These are phyloP conservation scores for Falciphora oryzae DNA, from an alignment of 2,329 filamentous ascomycete species.

Conservation along the genomic window DNA sequence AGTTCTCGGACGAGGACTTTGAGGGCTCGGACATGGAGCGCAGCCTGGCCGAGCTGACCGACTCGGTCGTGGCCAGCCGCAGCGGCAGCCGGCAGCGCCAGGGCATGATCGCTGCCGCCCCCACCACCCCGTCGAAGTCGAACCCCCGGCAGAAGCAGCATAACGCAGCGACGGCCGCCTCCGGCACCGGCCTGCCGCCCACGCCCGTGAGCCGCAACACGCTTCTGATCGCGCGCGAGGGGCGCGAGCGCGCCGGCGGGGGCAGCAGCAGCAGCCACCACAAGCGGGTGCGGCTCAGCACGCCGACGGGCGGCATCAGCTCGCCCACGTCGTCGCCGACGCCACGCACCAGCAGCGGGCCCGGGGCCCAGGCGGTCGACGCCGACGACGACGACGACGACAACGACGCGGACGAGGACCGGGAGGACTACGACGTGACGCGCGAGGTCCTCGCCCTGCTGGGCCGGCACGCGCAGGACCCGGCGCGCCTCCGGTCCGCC, in stretches of 20 bases:
- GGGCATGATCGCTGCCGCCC: neutral
- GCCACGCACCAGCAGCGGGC: neutral
- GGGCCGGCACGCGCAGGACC: slow-evolving; percentile 22
- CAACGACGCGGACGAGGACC: slow-evolving; percentile 9
- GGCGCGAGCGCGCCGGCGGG: neutral
- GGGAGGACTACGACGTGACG: slow-evolving; percentile 31
- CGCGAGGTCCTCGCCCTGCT: slow-evolving; percentile 46
- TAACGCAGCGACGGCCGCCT: neutral
- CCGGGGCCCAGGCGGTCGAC: slow-evolving; percentile 33
- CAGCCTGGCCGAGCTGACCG: slow-evolving; percentile 2
- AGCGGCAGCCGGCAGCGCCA: neutral
- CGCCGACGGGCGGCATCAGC: slow-evolving; percentile 8
- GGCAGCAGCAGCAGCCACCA: neutral
- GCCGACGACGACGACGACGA: neutral
- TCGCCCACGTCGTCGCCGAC: slow-evolving; percentile 4
- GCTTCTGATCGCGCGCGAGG: neutral
- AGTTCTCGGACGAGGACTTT: slow-evolving; percentile 8
- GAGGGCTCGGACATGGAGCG: slow-evolving; percentile 7
- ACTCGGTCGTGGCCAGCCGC: neutral
- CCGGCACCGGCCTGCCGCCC: slow-evolving; percentile 2
- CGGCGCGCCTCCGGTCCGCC: slow-evolving; percentile 22
- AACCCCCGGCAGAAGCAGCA: neutral
- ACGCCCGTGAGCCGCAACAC: slow-evolving; percentile 9
- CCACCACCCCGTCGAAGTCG: slow-evolving; percentile 4
- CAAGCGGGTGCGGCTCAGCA: slow-evolving; percentile 9